These are phyloP conservation scores for Neurospora sp. DNA, from an alignment of 495 filamentous ascomycete species.

Conservation along the genomic window DNA sequence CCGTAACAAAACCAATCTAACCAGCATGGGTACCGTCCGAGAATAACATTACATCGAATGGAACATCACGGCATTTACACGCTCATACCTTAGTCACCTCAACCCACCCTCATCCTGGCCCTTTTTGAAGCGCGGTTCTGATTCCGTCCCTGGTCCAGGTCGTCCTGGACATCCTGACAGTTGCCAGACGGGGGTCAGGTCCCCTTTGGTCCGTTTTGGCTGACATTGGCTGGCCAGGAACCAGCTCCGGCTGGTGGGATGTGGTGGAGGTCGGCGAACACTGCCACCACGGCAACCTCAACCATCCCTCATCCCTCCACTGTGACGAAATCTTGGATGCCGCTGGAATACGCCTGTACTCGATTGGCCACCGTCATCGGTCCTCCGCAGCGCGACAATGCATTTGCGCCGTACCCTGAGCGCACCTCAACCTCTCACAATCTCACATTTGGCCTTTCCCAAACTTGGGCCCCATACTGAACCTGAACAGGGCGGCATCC, in stretches of 20 bases:
- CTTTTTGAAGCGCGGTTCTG: not conserved
- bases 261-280: slow-evolving; percentile 6
- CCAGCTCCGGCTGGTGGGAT: not conserved
- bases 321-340: not conserved
- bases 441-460: not conserved
- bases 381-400: not conserved
- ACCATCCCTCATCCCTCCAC: not conserved
- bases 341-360: not conserved
- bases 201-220: not conserved
- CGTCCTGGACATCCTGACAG: not conserved
- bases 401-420: not conserved
- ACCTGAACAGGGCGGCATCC: not conserved
- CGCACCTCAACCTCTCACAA: not conserved
- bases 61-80: not conserved
- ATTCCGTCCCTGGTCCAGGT: not conserved
- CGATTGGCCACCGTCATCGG: not conserved
- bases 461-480: not conserved
- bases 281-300: not conserved
- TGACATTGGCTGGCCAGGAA: not conserved
- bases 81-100: not conserved
- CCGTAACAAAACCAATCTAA: not conserved
- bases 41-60: not conserved
- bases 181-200: not conserved
- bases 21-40: not conserved
- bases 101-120: not conserved